Evolutionary conservation across 2,329 filamentous ascomycete genomes (phyloP), one percentile per base, ranked within the genome.

Genomic region (Diaporthe vexans): DNA sequence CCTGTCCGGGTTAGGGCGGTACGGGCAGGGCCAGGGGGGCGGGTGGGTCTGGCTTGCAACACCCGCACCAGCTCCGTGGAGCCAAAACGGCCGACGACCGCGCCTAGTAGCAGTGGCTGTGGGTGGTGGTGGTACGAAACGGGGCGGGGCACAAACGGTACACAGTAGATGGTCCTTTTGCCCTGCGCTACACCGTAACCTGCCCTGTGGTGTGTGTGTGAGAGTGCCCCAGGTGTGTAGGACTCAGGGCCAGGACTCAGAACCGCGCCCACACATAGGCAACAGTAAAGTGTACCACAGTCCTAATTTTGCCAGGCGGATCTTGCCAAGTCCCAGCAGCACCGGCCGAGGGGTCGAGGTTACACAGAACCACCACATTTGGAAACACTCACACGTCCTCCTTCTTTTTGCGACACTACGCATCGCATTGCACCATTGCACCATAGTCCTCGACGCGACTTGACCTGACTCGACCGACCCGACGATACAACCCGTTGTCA

Each of bases 351-450:
- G 24, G 11, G 43, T 51, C n/a, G 61, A 65, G 43, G 61, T 67
- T 67, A 21, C 43, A 67, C 69, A 61, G 29, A 61, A 71, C 57
- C 17, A 72, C 40, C 69, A 19, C 69, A 61, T 71, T 71, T 71
- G 68, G 29, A 59, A 71, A 71, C 37, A 59, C 17, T n/a, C 43
- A 37, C 29, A n/a, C 24, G 46, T 29, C n/a, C 33, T 13, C 37
- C 33, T 11, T 35, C 40, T 37, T 52, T 52, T 48, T 67, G 61
- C 61, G 24, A 51, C 61, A 37, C 61, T 24, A 54, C 33, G 54
- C 68, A 40, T 10, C 33, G 37, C 68, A 48, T 5, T 4, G 52
- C 52, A 70, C 26, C 68, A 48, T 5, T 4, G 52, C 52, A 70
- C 26, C 40, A n/a, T 43, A 59, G 7, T 21, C 9, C 19, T 65